A percentile compares a stretch with the other conserved stretches of the same genome.
Evolutionary conservation across 2,329 filamentous ascomycete genomes (phyloP).

Genomic region (Rutstroemia sp.): DNA sequence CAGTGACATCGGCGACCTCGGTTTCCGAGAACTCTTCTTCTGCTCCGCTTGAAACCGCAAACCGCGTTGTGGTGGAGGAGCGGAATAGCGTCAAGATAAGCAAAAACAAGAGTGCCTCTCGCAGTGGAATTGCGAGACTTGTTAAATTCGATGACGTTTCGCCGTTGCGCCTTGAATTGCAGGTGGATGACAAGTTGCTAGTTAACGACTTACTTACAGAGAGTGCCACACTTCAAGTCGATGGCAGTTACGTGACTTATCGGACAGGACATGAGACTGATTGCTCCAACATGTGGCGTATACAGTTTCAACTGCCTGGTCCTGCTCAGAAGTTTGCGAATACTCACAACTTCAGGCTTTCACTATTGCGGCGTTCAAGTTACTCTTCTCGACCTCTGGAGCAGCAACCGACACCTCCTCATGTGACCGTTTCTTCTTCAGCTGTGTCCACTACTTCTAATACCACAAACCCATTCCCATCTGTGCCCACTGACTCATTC

Average conservation of each 20-base stretch:
- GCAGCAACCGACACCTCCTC: background rate
- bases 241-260: constrained; percentile 7
- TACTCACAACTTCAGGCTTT: background rate
- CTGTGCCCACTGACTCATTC: background rate
- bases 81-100: background rate
- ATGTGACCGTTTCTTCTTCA: background rate
- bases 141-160: background rate
- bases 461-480: background rate
- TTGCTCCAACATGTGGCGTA: constrained; percentile 7
- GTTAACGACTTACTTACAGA: constrained; percentile 6
- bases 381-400: background rate
- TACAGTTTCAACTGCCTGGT: constrained; percentile 11
- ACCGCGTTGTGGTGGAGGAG: background rate
- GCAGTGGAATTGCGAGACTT: background rate
- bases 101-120: background rate
- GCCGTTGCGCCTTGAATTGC: constrained; percentile 2
- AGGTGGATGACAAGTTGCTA: background rate
- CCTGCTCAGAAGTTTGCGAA: background rate
- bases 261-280: background rate
- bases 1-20: background rate
- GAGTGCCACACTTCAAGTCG: background rate
- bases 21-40: background rate
- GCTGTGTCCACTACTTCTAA: background rate
- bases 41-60: background rate
- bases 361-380: background rate